These are phyloP conservation scores for Heimioporus sp. DNA, from an alignment of 768 basidiomycete species.

Conservation along the genomic window DNA sequence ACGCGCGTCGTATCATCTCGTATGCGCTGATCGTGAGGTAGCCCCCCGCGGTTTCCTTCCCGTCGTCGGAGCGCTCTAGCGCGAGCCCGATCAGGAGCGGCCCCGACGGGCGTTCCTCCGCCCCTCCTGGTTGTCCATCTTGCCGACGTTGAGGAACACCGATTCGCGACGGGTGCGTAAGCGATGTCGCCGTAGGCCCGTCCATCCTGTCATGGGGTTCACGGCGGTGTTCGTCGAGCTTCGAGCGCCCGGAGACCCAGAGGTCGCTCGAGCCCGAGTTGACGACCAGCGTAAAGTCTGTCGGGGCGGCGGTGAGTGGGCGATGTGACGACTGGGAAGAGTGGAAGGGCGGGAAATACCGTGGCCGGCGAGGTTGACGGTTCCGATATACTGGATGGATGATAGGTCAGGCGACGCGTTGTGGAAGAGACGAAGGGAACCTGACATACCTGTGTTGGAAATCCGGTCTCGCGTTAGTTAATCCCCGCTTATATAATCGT, in stretches of 20 bases:
- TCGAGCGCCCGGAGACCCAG: slow-evolving; percentile 20
- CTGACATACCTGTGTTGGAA: too few relatives aligned
- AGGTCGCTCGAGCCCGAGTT: slow-evolving; percentile 33
- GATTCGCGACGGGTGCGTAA: too few relatives aligned
- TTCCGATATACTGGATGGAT: slow-evolving; percentile 26
- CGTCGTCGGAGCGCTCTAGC: slow-evolving; percentile 39
- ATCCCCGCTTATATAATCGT: too few relatives aligned
- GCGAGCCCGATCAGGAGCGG: slow-evolving; percentile 44
- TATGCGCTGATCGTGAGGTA: slow-evolving; percentile 44
- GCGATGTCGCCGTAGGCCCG: slow-evolving; percentile 34
- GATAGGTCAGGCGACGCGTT: too few relatives aligned
- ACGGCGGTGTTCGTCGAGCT: slow-evolving; percentile 30
- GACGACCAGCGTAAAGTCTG: slow-evolving; percentile 28
- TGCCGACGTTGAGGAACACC: slow-evolving; percentile 25
- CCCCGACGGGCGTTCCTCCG: slow-evolving; percentile 27
- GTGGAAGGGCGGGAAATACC: slow-evolving; percentile 13
- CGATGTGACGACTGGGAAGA: too few relatives aligned
- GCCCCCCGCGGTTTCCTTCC: slow-evolving; percentile 41
- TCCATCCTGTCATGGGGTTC: slow-evolving; percentile 37
- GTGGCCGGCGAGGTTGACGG: slow-evolving; percentile 29
- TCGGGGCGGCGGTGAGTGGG: not conserved
- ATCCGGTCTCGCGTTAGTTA: too few relatives aligned
- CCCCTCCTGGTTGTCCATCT: slow-evolving; percentile 10
- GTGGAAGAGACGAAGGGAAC: not conserved
- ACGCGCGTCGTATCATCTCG: slow-evolving; percentile 35